phyloP scores from a whole-genome alignment of 2,329 filamentous ascomycete species.

The Kalmusia sp. region DNA sequence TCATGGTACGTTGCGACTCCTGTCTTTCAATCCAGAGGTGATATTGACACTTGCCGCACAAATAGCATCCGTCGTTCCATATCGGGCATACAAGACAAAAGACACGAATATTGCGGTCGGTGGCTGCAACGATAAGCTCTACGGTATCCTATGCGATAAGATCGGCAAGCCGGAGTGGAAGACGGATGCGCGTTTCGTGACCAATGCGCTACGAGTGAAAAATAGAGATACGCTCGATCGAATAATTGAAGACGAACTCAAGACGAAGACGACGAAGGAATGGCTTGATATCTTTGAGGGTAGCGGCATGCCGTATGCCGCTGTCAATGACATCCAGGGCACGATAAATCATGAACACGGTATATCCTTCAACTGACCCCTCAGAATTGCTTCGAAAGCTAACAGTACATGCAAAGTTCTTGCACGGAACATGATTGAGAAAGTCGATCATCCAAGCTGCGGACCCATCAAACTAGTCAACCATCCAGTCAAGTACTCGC shows the following conservation, averaged over 20 bases:
- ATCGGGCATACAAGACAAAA: conserved; percentile 75
- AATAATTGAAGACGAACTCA: conserved; percentile 77
- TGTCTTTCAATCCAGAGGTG: neutral
- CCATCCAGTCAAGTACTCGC: conserved; percentile 91
- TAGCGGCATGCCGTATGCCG: conserved; percentile 90
- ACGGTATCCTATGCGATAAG: conserved; percentile 65
- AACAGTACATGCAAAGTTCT: conserved; percentile 52
- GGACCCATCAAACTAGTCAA: conserved; percentile 89
- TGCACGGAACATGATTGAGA: conserved; percentile 86
- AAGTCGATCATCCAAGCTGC: conserved; percentile 81
- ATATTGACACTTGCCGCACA: neutral
- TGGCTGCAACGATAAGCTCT: conserved; percentile 68
- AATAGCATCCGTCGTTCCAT: conserved; percentile 92
- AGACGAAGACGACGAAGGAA: conserved; percentile 79
- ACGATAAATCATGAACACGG: conserved; percentile 87
- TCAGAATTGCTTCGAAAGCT: neutral
- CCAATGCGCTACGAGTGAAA: conserved; percentile 65
- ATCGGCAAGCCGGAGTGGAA: conserved; percentile 66
- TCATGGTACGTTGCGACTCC: conserved; percentile 68
- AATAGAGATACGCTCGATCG: conserved; percentile 79
- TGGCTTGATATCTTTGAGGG: conserved; percentile 89
- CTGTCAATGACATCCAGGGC: conserved; percentile 88
- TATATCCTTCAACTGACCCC: conserved; percentile 40
- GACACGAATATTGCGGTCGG: conserved; percentile 69
- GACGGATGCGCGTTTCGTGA: conserved; percentile 62